Conservation (phyloP, 768 basidiomycete species). For the Saitozyma sp. region DNA sequence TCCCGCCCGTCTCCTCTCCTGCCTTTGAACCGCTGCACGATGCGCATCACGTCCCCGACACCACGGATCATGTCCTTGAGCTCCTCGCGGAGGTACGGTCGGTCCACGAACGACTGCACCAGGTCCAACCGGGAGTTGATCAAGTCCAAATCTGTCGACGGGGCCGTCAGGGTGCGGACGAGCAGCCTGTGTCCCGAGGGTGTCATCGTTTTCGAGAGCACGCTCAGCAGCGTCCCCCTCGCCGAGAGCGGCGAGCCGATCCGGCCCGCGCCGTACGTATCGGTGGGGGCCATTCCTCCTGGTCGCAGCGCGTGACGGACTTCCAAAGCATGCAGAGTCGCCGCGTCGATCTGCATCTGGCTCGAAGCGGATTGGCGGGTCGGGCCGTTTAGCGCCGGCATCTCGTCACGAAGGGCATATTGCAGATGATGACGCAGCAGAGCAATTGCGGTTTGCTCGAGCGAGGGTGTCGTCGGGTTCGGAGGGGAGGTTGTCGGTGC, state of each 20-base stretch:
- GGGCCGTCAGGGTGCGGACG: constrained; percentile 44
- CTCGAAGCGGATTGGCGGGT: constrained; percentile 25
- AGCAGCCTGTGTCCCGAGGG: constrained; percentile 47
- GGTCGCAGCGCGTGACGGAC: constrained; percentile 48
- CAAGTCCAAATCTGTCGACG: constrained; percentile 29
- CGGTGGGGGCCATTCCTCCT: constrained; percentile 18
- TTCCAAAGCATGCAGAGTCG: constrained; percentile 49
- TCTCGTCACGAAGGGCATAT: constrained; percentile 45
- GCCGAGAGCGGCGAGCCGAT: constrained; percentile 31
- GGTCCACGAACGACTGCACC: constrained; percentile 43
- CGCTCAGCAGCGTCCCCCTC: constrained; percentile 47
- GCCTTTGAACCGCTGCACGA: constrained; percentile 44
- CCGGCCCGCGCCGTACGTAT: constrained; percentile 3
- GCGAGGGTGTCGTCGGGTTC: not conserved
- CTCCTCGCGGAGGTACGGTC: constrained; percentile 39
- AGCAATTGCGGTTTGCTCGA: constrained; percentile 36
- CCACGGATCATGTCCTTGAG: constrained; percentile 30
- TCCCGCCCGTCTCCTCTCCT: constrained; percentile 38
- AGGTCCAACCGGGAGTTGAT: constrained; percentile 42
- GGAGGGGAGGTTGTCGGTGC: not conserved
- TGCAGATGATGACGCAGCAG: constrained; percentile 42
- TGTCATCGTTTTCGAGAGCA: constrained; percentile 44
- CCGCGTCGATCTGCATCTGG: constrained; percentile 51
- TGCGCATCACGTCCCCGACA: constrained; percentile 43
- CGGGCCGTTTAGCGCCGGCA: constrained; percentile 37